Evolutionary conservation across 169 alveolate species (phyloP).

Genomic region (Perkinsus chesapeaki): DNA sequence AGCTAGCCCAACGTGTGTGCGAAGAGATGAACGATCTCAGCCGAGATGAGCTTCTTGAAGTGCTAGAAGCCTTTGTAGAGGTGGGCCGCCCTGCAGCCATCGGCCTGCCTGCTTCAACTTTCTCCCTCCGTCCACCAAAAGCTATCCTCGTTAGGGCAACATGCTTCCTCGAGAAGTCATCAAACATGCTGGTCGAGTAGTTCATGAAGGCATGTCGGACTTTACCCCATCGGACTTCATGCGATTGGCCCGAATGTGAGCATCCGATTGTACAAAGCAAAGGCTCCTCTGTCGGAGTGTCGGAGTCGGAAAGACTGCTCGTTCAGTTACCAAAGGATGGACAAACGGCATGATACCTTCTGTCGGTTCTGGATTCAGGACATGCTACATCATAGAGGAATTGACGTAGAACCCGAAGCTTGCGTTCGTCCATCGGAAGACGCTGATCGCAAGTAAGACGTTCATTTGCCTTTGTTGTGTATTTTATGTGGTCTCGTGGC

Average conservation of each 20-base stretch:
- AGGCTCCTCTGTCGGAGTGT: neutral
- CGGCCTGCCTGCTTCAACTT: too few species aligned
- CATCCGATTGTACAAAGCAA: neutral
- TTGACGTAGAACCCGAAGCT: neutral
- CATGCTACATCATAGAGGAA: neutral
- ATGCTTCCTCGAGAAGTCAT: neutral
- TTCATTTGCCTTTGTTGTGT: neutral
- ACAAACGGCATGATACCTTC: neutral
- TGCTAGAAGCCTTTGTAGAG: neutral
- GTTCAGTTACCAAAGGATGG: neutral
- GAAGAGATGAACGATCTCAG: neutral
- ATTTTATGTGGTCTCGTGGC: slow-evolving; percentile 52
- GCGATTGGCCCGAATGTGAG: neutral
- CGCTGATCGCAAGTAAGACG: neutral
- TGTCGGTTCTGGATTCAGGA: neutral
- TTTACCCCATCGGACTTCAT: neutral
- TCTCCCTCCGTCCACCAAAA: too few species aligned
- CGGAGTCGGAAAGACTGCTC: neutral
- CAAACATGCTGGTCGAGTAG: neutral
- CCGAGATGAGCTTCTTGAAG: neutral
- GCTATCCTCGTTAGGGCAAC: too few species aligned
- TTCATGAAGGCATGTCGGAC: neutral
- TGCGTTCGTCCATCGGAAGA: neutral
- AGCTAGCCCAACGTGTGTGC: neutral
- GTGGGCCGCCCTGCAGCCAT: neutral